These are phyloP conservation scores for Plasmopara muralis DNA, from an alignment of 352 stramenopile species.

Conservation along the genomic window DNA sequence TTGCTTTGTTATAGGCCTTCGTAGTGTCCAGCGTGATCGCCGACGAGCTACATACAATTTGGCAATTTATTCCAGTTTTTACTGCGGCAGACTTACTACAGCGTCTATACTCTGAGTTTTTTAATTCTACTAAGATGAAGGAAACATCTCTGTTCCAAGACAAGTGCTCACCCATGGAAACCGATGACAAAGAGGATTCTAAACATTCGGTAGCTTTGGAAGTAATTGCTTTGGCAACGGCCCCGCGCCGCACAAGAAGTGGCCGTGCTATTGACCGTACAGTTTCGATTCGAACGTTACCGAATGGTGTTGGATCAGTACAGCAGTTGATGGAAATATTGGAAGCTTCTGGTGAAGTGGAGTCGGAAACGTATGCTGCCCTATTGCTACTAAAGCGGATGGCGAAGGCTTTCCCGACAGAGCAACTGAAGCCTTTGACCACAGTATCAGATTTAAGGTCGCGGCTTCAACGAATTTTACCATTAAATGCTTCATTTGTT, in stretches of 20 bases:
- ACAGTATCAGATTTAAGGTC: constrained; percentile 29
- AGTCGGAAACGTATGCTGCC: constrained; percentile 43
- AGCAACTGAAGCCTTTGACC: constrained; percentile 52
- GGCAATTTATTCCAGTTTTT: constrained; percentile 76
- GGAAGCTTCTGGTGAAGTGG: constrained; percentile 19
- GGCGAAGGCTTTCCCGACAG: constrained; percentile 36
- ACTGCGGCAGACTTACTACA: constrained; percentile 73
- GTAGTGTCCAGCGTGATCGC: constrained; percentile 79
- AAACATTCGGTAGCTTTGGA: constrained; percentile 2
- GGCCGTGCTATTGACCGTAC: constrained; percentile 19
- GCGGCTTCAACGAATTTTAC: constrained; percentile 40
- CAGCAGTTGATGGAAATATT: constrained; percentile 34
- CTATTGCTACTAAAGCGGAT: constrained; percentile 57
- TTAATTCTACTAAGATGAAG: constrained; percentile 49
- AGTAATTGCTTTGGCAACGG: constrained; percentile 5
- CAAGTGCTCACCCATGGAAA: constrained; percentile 41
- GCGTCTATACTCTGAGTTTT: constrained; percentile 70
- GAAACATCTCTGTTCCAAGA: constrained; percentile 63
- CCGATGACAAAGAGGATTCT: constrained; percentile 9
- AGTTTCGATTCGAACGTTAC: constrained; percentile 2
- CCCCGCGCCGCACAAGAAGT: constrained; percentile 30
- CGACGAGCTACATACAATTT: constrained; percentile 52
- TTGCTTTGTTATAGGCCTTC: constrained; percentile 48
- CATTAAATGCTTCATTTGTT: constrained; percentile 55
- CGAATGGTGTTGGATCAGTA: constrained; percentile 11